phyloP scores from a whole-genome alignment of 228 moss, liverwort and hornwort genomes.

The Sphagnum magellanicum region DNA sequence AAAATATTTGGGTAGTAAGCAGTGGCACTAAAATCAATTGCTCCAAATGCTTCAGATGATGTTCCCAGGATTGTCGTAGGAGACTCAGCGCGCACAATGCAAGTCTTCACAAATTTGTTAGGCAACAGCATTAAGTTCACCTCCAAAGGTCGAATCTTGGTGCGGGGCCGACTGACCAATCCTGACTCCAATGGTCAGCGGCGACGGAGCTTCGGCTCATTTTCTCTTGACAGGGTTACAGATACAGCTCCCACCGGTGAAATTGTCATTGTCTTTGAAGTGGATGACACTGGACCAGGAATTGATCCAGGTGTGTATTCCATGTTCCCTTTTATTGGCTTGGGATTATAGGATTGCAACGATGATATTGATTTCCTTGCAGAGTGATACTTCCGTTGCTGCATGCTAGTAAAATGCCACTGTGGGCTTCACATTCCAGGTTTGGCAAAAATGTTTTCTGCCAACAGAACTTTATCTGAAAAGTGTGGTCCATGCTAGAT shows the following conservation, averaged over 20 bases:
- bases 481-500: no score
- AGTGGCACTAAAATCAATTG: no score
- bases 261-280: slow-evolving; percentile 65
- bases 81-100: slow-evolving; percentile 64
- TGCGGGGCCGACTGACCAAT: slow-evolving; percentile 53
- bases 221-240: slow-evolving; percentile 41
- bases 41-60: slow-evolving; percentile 32
- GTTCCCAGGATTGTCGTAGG: slow-evolving; percentile 64
- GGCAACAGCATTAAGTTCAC: slow-evolving; percentile 84
- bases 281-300: slow-evolving; percentile 71
- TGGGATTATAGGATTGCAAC: no score
- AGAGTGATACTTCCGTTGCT: no score
- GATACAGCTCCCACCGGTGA: slow-evolving; percentile 21
- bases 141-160: slow-evolving; percentile 46
- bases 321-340: no score
- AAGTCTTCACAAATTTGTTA: slow-evolving; percentile 78
- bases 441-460: no score
- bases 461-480: no score
- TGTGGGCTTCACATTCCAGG: no score
- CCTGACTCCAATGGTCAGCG: slow-evolving; percentile 17
- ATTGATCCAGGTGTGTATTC: slow-evolving; percentile 48
- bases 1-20: no score
- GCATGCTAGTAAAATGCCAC: no score
- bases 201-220: slow-evolving; percentile 44
- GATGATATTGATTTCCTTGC: no score